Percentiles rank a stretch among this genome's conserved stretches.
Conservation (phyloP, 2,329 filamentous ascomycete genomes). For the Zopfia rhizophila region DNA sequence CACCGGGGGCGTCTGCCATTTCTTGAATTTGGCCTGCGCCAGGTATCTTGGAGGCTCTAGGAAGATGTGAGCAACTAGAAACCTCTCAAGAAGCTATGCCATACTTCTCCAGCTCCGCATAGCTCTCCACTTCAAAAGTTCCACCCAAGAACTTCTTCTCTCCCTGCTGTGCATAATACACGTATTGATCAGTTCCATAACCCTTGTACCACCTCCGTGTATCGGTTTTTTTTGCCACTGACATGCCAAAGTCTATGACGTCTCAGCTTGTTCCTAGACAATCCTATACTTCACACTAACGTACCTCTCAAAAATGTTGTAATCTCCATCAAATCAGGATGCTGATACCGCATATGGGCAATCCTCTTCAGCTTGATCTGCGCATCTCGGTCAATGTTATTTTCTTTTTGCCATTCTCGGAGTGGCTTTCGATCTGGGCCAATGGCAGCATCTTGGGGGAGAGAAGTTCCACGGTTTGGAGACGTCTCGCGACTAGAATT, state of each 20-base stretch:
- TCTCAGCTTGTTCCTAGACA: background rate
- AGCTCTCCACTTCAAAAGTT: constrained; percentile 67
- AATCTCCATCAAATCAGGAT: constrained; percentile 61
- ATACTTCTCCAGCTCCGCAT: constrained; percentile 63
- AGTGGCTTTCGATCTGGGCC: constrained; percentile 48
- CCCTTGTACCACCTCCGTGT: constrained; percentile 67
- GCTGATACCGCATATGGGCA: constrained; percentile 65
- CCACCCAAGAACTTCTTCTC: constrained; percentile 66
- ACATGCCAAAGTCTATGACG: constrained; percentile 47
- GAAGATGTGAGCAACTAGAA: constrained; percentile 7
- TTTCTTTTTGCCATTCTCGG: constrained; percentile 49
- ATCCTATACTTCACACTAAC: constrained; percentile 10
- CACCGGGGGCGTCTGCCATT: constrained; percentile 63
- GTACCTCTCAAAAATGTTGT: constrained; percentile 55
- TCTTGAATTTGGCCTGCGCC: constrained; percentile 62
- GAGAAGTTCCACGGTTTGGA: constrained; percentile 54
- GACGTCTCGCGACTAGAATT: constrained; percentile 45
- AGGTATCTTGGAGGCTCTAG: constrained; percentile 60
- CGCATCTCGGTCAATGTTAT: constrained; percentile 54
- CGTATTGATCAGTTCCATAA: constrained; percentile 69
- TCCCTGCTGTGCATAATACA: constrained; percentile 65
- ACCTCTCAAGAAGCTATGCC: background rate
- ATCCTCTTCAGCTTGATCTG: constrained; percentile 61
- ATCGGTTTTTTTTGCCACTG: constrained; percentile 41
- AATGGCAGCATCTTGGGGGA: constrained; percentile 52